Conservation (phyloP, 768 basidiomycete species). For the Leccinum uliginosum region DNA sequence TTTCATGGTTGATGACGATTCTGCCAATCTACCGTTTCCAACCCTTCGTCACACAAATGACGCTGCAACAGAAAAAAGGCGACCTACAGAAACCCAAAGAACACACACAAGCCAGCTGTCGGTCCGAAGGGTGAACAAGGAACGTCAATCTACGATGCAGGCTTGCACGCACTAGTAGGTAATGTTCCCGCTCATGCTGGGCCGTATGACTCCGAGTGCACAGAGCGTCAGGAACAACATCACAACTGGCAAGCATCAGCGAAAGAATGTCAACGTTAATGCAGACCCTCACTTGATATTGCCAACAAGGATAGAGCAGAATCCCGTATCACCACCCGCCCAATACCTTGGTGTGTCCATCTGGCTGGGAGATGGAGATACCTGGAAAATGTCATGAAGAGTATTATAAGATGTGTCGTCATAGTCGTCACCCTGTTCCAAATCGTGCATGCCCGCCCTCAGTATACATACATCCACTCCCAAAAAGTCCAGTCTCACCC, state of each 20-base stretch:
- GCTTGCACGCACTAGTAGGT: slow-evolving; percentile 14
- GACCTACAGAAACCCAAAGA: slow-evolving; percentile 19
- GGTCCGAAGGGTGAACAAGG: not conserved
- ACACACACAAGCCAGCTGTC: slow-evolving; percentile 18
- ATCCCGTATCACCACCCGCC: slow-evolving; percentile 17
- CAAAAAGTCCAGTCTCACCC: not conserved
- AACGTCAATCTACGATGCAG: not conserved
- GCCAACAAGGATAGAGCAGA: slow-evolving; percentile 4
- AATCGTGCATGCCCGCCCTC: not conserved
- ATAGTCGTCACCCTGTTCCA: slow-evolving; percentile 13
- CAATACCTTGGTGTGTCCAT: slow-evolving; percentile 2
- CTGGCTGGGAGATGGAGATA: slow-evolving; percentile 10
- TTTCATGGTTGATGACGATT: slow-evolving; percentile 12
- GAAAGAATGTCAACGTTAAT: not conserved
- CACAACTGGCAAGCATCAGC: not conserved
- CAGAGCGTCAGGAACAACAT: slow-evolving; percentile 20
- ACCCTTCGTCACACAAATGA: not conserved
- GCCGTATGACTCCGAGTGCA: slow-evolving; percentile 7
- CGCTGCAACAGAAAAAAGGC: not conserved
- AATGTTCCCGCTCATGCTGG: slow-evolving; percentile 17
- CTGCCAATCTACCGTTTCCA: slow-evolving; percentile 9
- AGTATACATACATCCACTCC: not conserved
- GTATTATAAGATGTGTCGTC: slow-evolving; percentile 8
- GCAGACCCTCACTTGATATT: slow-evolving; percentile 11
- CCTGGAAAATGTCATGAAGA: slow-evolving; percentile 19